These are phyloP conservation scores for Diacronema lutheri DNA, from an alignment of 78 protist genomes.

Conservation along the genomic window DNA sequence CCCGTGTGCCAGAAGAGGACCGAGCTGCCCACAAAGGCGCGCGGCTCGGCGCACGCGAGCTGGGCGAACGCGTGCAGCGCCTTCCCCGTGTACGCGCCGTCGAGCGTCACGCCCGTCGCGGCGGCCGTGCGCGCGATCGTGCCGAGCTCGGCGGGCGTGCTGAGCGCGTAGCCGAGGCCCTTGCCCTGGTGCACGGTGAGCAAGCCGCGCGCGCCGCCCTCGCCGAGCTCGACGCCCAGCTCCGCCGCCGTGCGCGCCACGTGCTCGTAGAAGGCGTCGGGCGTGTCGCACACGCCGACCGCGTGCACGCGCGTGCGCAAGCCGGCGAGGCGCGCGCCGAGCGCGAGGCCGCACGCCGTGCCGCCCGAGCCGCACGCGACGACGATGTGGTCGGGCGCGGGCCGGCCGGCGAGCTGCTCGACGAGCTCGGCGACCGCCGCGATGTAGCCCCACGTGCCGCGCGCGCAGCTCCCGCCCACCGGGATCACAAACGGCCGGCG, in stretches of 20 bases:
- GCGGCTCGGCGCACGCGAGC: not conserved
- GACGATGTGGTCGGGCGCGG: not conserved
- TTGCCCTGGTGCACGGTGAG: not conserved
- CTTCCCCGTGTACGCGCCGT: constrained; percentile 27
- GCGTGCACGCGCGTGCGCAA: not conserved
- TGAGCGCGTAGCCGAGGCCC: constrained; percentile 8
- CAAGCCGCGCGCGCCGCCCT: not conserved
- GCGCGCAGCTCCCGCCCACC: constrained; percentile 5
- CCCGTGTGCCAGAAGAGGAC: constrained; percentile 12
- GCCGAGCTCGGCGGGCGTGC: not conserved
- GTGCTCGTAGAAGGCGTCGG: not conserved
- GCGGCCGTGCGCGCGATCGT: not conserved
- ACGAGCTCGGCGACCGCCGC: constrained; percentile 7
- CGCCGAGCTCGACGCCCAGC: not conserved
- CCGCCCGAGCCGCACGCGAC: constrained; percentile 20
- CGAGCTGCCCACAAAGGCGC: not conserved
- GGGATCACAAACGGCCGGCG: not conserved
- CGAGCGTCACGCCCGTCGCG: constrained; percentile 19
- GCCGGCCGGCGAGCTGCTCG: too few relatives aligned
- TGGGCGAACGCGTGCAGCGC: not conserved
- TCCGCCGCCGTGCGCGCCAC: not conserved
- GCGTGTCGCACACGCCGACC: not conserved
- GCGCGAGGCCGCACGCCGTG: constrained; percentile 24
- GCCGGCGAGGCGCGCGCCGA: not conserved
- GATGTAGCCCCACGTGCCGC: constrained; percentile 44